phyloP scores from a whole-genome alignment of 768 basidiomycete genomes.

The Mycena rebaudengoi region DNA sequence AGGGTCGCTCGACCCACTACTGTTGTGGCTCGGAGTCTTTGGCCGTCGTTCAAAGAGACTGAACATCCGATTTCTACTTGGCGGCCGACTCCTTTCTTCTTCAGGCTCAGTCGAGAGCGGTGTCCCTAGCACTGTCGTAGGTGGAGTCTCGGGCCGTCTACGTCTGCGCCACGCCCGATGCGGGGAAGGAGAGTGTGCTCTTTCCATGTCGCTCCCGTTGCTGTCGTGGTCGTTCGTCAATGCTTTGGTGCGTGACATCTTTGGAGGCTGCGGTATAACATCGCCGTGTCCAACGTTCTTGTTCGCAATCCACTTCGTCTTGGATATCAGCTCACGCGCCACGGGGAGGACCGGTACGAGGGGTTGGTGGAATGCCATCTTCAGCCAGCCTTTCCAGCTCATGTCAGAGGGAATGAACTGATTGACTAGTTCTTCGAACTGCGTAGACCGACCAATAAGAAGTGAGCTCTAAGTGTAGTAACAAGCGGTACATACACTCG shows the following conservation, averaged over 20 bases:
- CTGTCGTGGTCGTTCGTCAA: slow-evolving; percentile 1
- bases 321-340: slow-evolving; percentile 78
- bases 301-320: slow-evolving; percentile 73
- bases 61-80: slow-evolving; percentile 40
- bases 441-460: background rate
- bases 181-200: slow-evolving; percentile 25
- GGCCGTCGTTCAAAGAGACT: slow-evolving; percentile 26
- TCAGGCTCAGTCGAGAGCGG: slow-evolving; percentile 24
- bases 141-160: slow-evolving; percentile 15
- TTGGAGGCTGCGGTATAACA: slow-evolving; percentile 7
- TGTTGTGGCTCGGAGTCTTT: slow-evolving; percentile 11
- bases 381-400: slow-evolving; percentile 84
- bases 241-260: slow-evolving; percentile 10
- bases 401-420: slow-evolving; percentile 83
- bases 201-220: slow-evolving; percentile 18
- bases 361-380: slow-evolving; percentile 84
- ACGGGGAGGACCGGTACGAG: slow-evolving; percentile 81
- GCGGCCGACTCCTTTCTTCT: slow-evolving; percentile 24
- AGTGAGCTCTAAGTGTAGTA: slow-evolving; percentile 12
- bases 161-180: slow-evolving; percentile 25
- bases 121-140: slow-evolving; percentile 13
- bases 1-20: background rate
- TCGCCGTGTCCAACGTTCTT: slow-evolving; percentile 25
- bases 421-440: slow-evolving; percentile 84
- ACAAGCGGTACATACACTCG: slow-evolving; percentile 65